Base-by-base conservation (phyloP, 164 flowering plant genomes). In the Litsea cubeba region DNA sequence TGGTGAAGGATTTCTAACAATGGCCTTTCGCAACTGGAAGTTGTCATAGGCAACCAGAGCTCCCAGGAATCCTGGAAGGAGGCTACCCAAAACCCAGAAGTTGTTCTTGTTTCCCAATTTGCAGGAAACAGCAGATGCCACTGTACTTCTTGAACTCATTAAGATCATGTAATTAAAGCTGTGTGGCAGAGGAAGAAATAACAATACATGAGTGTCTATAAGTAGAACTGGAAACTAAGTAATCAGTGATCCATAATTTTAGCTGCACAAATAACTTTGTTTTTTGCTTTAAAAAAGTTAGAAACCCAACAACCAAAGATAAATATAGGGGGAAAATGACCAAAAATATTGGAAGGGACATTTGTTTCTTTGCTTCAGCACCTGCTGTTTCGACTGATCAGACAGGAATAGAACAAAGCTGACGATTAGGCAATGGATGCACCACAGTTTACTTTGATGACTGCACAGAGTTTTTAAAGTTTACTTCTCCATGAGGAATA, bases 71-170 rank as follows among this genome's bases (percentile, higher is more conserved):
- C 84, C 84, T 58, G 93, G 90, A 64, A 91, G 84, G 17, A 91
- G 68, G 87, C 91, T 86, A 54, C 87, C 75, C 78, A 90, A 80
- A 76, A 89, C 84, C 89, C 89, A 88, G 86, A 84, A 78, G 85
- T 71, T 46, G 90, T 79, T 85, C 76, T 86, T 86, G 91, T 89
- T 90, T 90, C n/a, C 97, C 97, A 85, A 81, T 71, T 82, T 72
- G 81, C 89, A 93, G 97, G 97, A 93, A 93, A 93, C 93, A 62
- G 75, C 54, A 54, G 89, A 87, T 90, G 87, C 82, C 70, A 64
- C 88, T 83, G 85, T 77, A 68, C 85, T 82, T 82, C 67, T 88
- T 81, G 91, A 91, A 91, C 80, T 87, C 97, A 91, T 91, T 90
- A 91, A 91, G 94, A 82, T 76, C 69, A 72, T 60, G 81, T 73